These are phyloP conservation scores for Lepiota venenata DNA, from an alignment of 768 basidiomycete species.

Conservation along the genomic window DNA sequence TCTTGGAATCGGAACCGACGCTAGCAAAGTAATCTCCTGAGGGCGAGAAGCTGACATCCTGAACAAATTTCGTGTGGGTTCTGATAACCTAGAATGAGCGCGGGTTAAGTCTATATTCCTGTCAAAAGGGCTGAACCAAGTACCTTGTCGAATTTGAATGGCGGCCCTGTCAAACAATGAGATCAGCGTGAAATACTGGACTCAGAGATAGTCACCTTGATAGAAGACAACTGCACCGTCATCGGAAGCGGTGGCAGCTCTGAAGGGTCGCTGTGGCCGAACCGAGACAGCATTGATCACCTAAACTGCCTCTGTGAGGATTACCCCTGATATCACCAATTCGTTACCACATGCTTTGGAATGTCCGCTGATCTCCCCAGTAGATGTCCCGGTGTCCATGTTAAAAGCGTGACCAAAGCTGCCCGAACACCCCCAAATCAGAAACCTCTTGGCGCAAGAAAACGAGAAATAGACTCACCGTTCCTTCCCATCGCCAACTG, in stretches of 20 bases:
- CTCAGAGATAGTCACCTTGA: slow-evolving; percentile 45
- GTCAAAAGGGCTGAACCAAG: too few relatives aligned
- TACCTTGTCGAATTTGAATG: slow-evolving; percentile 87
- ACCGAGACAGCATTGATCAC: slow-evolving; percentile 87
- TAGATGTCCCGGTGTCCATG: slow-evolving; percentile 79
- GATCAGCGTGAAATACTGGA: not conserved
- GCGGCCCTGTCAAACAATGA: slow-evolving; percentile 47
- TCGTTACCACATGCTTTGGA: slow-evolving; percentile 55
- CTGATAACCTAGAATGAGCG: slow-evolving; percentile 58
- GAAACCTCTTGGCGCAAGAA: not conserved
- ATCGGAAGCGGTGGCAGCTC: slow-evolving; percentile 87
- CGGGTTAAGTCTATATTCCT: not conserved
- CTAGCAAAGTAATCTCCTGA: slow-evolving; percentile 84
- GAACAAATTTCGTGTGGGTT: slow-evolving; percentile 89
- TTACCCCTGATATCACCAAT: not conserved
- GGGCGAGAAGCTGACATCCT: slow-evolving; percentile 81
- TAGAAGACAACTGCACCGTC: slow-evolving; percentile 82
- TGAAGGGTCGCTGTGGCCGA: slow-evolving; percentile 84
- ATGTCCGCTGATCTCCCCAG: slow-evolving; percentile 88
- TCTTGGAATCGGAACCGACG: slow-evolving; percentile 84
- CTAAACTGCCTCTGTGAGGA: slow-evolving; percentile 32
- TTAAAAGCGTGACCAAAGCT: slow-evolving; percentile 85
- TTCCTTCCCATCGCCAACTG: slow-evolving; percentile 89
- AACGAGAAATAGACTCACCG: slow-evolving; percentile 45
- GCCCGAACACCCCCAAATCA: not conserved